Base-by-base conservation (phyloP, 768 basidiomycete genomes). In the Macrolepiota dolichaula region DNA sequence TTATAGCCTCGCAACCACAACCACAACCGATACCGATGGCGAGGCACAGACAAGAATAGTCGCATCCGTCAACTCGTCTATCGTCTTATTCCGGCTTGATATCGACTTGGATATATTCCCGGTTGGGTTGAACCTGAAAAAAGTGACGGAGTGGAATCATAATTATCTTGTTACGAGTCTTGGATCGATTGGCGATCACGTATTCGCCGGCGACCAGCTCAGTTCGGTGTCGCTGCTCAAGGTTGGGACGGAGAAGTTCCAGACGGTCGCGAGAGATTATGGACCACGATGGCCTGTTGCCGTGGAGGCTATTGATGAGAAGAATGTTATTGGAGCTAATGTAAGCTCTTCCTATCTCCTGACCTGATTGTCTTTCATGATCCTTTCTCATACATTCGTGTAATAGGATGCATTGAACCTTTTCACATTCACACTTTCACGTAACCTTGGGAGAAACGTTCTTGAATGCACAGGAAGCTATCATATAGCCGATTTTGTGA, bases 151-250 rank as follows among this genome's bases (percentile, higher is more conserved):
- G 40, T 95, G 92, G 88, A 86, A 89, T 64, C 91, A 93, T 69
- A 94, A 91, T 58, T 94, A 95, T 73, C 63, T 91, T 59, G 85
- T 95, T 29, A 85, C 83, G 3, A 86, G 83, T 58, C 73, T 97
- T 22, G 84, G 81, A 0, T 74, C 83, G 2, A 80, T 79, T 51
- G 80, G 76, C 2, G 73, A 85, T 62, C 75, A 73, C 50, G 70
- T 96, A 25, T 73, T 91, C 17, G 81, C 86, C n/a, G 91, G 91
- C 37, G 95, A 97, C 68, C 85, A 87, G 7, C 82, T 96, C 27
- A 85, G 84, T 69, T 94, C 93, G 0, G 79, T 96, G 17, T 88
- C 92, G 2, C 65, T 93, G 27, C 75, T 96, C 35, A 80, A 81
- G 59, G 71, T 89, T 54, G 62, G 66, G 1, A 76, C 74, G 12